Evolutionary conservation across 768 basidiomycete species (phyloP).

Genomic region (Leccinum variicolor): DNA sequence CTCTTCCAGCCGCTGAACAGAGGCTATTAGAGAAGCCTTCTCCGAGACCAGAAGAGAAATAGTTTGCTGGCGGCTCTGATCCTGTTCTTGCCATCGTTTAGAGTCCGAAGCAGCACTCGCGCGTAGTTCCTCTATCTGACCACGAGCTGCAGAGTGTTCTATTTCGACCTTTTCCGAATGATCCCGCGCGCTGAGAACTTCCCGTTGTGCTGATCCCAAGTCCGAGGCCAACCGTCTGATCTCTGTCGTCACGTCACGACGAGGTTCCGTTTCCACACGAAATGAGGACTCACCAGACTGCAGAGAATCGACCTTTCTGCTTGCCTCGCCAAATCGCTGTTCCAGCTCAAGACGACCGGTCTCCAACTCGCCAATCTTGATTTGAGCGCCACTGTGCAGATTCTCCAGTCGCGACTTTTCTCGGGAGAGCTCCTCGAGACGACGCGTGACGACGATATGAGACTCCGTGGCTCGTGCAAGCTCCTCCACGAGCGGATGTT

Average conservation of each 20-base stretch:
- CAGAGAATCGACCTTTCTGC: slow-evolving; percentile 10
- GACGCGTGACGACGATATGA: slow-evolving; percentile 7
- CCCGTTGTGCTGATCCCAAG: slow-evolving; percentile 13
- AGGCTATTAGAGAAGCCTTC: slow-evolving; percentile 57
- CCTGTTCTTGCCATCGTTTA: slow-evolving; percentile 27
- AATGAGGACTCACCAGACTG: slow-evolving; percentile 23
- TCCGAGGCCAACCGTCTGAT: slow-evolving; percentile 18
- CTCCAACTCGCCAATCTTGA: slow-evolving; percentile 18
- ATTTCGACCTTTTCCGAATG: slow-evolving; percentile 17
- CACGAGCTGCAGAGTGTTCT: slow-evolving; percentile 19
- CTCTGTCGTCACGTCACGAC: slow-evolving; percentile 24
- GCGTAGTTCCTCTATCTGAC: slow-evolving; percentile 19
- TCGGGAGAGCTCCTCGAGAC: slow-evolving; percentile 16
- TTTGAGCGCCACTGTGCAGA: slow-evolving; percentile 6
- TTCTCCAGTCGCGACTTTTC: slow-evolving; percentile 26
- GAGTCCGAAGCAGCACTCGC: slow-evolving; percentile 10
- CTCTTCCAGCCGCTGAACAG: slow-evolving; percentile 55
- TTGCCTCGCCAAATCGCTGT: slow-evolving; percentile 8
- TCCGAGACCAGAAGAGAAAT: slow-evolving; percentile 77
- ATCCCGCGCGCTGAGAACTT: slow-evolving; percentile 6
- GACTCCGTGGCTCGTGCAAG: slow-evolving; percentile 19
- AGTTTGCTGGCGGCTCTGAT: slow-evolving; percentile 65
- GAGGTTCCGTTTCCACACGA: slow-evolving; percentile 20
- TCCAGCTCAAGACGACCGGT: slow-evolving; percentile 7
- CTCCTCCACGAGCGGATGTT: slow-evolving; percentile 15